Conservation (phyloP, 1,284 basidiomycete genomes). For the Rhodofomes roseus region DNA sequence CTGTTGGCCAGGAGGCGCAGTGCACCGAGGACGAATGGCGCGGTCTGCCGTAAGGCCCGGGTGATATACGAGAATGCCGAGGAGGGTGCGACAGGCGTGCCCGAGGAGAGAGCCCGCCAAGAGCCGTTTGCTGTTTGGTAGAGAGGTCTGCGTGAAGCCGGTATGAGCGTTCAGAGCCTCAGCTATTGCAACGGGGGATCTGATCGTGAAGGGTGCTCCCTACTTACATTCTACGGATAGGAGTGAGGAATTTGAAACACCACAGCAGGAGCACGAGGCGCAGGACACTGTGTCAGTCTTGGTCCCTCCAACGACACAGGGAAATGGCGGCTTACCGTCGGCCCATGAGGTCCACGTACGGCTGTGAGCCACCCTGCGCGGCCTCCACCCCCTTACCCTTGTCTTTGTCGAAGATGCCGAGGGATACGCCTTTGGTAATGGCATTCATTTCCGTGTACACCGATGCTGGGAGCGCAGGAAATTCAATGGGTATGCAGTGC, state of each 20-base stretch:
- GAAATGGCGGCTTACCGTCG: constrained; percentile 54
- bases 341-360: constrained; percentile 90
- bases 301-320: not conserved
- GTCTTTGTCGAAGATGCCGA: constrained; percentile 66
- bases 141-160: constrained; percentile 58
- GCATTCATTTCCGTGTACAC: constrained; percentile 94
- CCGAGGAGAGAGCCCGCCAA: constrained; percentile 83
- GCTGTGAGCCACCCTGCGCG: constrained; percentile 67
- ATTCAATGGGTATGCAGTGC: constrained; percentile 12
- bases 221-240: constrained; percentile 47
- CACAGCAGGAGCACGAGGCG: not conserved
- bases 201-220: constrained; percentile 2
- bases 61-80: constrained; percentile 80
- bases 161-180: constrained; percentile 2
- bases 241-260: not conserved
- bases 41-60: constrained; percentile 73
- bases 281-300: not conserved
- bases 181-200: not conserved
- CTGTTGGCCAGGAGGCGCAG: constrained; percentile 74
- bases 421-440: constrained; percentile 74
- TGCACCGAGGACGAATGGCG: constrained; percentile 75
- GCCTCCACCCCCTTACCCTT: constrained; percentile 55
- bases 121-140: constrained; percentile 58
- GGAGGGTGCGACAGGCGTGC: constrained; percentile 69
- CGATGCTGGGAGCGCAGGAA: constrained; percentile 50